These are phyloP conservation scores for Helotiales sp. DNA, from an alignment of 2,329 filamentous ascomycete genomes.

Conservation along the genomic window DNA sequence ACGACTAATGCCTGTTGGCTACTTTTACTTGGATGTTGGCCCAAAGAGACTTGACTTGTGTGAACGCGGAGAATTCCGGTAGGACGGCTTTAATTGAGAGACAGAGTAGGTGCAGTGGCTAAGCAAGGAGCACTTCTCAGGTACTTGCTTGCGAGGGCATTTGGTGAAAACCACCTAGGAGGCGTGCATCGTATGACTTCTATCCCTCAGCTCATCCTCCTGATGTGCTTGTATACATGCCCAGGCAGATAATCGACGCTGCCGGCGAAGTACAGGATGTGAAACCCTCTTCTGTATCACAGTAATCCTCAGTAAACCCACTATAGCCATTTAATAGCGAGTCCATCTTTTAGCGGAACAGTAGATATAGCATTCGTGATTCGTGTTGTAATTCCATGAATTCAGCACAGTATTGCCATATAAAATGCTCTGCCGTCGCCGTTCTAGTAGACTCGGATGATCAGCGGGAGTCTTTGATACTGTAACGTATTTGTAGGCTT, in stretches of 20 bases:
- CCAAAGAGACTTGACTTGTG: not conserved
- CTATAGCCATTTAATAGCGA: not conserved
- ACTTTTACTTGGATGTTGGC: not conserved
- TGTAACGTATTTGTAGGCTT: no score
- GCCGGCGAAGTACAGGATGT: not conserved
- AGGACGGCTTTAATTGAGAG: not conserved
- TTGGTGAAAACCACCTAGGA: not conserved
- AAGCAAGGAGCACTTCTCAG: conserved; percentile 1
- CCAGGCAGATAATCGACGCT: not conserved
- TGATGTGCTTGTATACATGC: not conserved
- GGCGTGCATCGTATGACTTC: not conserved
- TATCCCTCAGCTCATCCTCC: not conserved
- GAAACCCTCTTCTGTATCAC: no score
- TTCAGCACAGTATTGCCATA: not conserved
- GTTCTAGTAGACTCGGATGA: not conserved
- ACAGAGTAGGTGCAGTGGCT: not conserved
- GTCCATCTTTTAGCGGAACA: not conserved
- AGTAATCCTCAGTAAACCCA: not conserved
- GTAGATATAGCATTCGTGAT: not conserved
- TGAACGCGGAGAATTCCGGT: not conserved
- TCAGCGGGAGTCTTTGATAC: not conserved
- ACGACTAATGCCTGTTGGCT: not conserved
- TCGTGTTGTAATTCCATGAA: conserved; percentile 2
- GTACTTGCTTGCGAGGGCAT: not conserved
- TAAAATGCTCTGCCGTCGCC: conserved; percentile 5